Evolutionary conservation across 306 rosid genomes (phyloP).

Genomic region (Malus sylvestris): DNA sequence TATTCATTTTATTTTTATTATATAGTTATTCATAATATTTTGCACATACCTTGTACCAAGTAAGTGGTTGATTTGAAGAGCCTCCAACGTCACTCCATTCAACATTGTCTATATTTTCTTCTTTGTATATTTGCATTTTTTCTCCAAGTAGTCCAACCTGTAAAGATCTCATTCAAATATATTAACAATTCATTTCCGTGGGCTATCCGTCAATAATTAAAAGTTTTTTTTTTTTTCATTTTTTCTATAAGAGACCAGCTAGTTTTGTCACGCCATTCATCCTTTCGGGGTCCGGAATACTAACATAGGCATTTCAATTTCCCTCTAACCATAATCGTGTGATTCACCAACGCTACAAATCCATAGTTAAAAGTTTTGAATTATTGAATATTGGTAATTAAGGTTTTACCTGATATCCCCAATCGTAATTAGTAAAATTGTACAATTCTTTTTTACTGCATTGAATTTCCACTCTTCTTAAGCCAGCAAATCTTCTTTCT

Average conservation of each 20-base stretch:
- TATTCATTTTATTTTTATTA: too few relatives aligned
- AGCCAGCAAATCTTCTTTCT: slow-evolving; percentile 57
- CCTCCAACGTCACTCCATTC: slow-evolving; percentile 35
- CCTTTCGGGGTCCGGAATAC: too few relatives aligned
- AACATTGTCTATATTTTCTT: slow-evolving; percentile 20
- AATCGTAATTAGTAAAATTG: slow-evolving; percentile 35
- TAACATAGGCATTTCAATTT: too few relatives aligned
- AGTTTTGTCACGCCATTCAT: too few relatives aligned
- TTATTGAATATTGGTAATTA: too few relatives aligned
- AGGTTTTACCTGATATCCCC: slow-evolving; percentile 62
- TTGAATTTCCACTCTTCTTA: slow-evolving; percentile 39
- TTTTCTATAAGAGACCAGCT: too few relatives aligned
- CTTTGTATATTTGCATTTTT: slow-evolving; percentile 34
- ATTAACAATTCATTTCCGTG: too few relatives aligned
- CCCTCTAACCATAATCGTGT: too few relatives aligned
- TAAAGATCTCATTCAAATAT: neutral
- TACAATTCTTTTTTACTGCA: slow-evolving; percentile 34
- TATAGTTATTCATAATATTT: too few relatives aligned
- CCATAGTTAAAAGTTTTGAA: neutral
- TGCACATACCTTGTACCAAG: slow-evolving; percentile 55
- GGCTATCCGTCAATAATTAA: too few relatives aligned
- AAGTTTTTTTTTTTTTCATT: too few relatives aligned
- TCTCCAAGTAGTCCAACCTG: slow-evolving; percentile 63
- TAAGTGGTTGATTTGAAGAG: slow-evolving; percentile 27
- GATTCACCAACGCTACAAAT: too few relatives aligned